These are phyloP conservation scores for Talaromyces proteolyticus DNA, from an alignment of 495 filamentous ascomycete species.

Conservation along the genomic window DNA sequence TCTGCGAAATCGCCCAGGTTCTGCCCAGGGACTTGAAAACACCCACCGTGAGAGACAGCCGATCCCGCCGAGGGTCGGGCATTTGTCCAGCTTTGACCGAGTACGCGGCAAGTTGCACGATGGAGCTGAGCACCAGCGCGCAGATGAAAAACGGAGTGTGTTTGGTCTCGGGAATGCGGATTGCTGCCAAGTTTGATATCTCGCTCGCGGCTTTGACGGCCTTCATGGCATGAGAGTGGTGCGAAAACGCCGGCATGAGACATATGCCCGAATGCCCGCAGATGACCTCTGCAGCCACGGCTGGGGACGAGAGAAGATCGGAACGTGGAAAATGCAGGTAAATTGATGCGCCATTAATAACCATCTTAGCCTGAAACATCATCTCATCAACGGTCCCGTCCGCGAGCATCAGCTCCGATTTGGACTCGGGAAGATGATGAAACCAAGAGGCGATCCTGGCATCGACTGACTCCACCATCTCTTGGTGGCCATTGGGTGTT, in stretches of 20 bases:
- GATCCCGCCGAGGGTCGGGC: slow-evolving; percentile 65
- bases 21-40: slow-evolving; percentile 67
- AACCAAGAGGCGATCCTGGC: slow-evolving; percentile 75
- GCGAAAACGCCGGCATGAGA: slow-evolving; percentile 46
- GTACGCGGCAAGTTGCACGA: slow-evolving; percentile 55
- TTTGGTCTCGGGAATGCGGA: slow-evolving; percentile 63
- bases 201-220: slow-evolving; percentile 72
- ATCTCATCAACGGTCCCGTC: slow-evolving; percentile 73
- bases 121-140: slow-evolving; percentile 56
- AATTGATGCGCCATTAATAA: slow-evolving; percentile 54
- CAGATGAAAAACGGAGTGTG: slow-evolving; percentile 92
- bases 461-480: slow-evolving; percentile 56
- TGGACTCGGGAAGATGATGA: slow-evolving; percentile 71
- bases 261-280: slow-evolving; percentile 38
- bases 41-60: slow-evolving; percentile 74
- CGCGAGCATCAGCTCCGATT: slow-evolving; percentile 61
- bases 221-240: slow-evolving; percentile 69
- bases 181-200: slow-evolving; percentile 70
- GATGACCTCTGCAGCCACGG: slow-evolving; percentile 41
- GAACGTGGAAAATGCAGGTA: slow-evolving; percentile 45
- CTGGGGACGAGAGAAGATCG: slow-evolving; percentile 40
- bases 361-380: slow-evolving; percentile 88
- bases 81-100: slow-evolving; percentile 67
- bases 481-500: slow-evolving; percentile 34
- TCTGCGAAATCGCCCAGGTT: slow-evolving; percentile 73